Evolutionary conservation across 371 early-diverging fungal species (phyloP).

Genomic region (Globomyces sp.): DNA sequence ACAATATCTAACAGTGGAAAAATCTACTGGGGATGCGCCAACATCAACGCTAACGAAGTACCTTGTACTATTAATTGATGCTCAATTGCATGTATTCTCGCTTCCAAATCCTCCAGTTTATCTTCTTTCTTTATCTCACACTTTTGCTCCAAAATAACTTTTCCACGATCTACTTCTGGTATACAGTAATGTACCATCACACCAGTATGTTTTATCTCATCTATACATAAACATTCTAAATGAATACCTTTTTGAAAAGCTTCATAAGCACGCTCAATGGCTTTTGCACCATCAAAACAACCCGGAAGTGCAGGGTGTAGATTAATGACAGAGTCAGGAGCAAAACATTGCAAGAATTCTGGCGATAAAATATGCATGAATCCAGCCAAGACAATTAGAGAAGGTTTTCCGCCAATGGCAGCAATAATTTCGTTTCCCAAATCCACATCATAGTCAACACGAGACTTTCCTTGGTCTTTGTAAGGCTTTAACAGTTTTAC

Average conservation of each 20-base stretch:
- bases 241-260: slow-evolving; percentile 67
- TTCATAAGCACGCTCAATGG: slow-evolving; percentile 89
- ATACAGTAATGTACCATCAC: slow-evolving; percentile 97
- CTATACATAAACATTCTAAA: no score
- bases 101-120: slow-evolving; percentile 75
- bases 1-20: no score
- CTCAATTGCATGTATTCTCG: slow-evolving; percentile 82
- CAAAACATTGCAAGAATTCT: slow-evolving; percentile 72
- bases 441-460: slow-evolving; percentile 83
- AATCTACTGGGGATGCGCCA: not conserved
- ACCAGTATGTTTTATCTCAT: slow-evolving; percentile 74
- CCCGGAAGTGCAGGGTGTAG: slow-evolving; percentile 96
- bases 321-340: slow-evolving; percentile 77
- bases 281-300: slow-evolving; percentile 91
- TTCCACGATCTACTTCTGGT: slow-evolving; percentile 90
- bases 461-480: slow-evolving; percentile 73
- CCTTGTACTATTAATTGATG: slow-evolving; percentile 78
- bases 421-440: slow-evolving; percentile 66
- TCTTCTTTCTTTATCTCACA: slow-evolving; percentile 77
- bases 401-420: not conserved
- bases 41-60: slow-evolving; percentile 24
- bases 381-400: slow-evolving; percentile 83
- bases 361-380: slow-evolving; percentile 95
- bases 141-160: slow-evolving; percentile 73
- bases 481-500: slow-evolving; percentile 69